phyloP scores from a whole-genome alignment of 495 filamentous ascomycete genomes.

The Lichina pygmaea region DNA sequence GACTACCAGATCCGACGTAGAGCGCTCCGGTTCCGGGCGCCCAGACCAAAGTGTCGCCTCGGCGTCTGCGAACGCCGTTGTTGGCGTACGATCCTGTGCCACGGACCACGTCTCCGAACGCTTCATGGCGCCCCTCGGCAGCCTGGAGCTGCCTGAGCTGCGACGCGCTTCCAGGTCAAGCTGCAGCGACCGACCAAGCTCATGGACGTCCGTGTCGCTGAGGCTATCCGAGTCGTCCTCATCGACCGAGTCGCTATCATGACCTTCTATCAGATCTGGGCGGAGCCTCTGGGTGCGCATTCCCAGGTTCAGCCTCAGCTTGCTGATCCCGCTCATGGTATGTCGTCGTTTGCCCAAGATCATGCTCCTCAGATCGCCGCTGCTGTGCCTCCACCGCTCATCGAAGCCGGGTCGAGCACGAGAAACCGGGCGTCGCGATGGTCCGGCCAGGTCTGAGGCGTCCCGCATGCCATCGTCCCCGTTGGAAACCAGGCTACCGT shows the following conservation, averaged over 20 bases:
- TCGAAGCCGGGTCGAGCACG: neutral
- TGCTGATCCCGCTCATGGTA: constrained; percentile 35
- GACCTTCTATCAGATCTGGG: constrained; percentile 28
- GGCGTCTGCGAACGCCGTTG: too few relatives aligned
- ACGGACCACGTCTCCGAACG: too few relatives aligned
- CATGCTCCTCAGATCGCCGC: neutral
- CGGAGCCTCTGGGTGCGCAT: constrained; percentile 54
- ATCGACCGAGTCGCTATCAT: constrained; percentile 18
- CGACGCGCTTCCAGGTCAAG: too few relatives aligned
- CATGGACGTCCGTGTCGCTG: too few relatives aligned
- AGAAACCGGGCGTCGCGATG: neutral
- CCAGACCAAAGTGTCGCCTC: too few relatives aligned
- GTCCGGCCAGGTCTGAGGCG: neutral
- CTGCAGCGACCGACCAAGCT: too few relatives aligned
- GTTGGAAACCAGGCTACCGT: neutral
- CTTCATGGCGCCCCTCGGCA: too few relatives aligned
- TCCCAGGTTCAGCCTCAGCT: constrained; percentile 35
- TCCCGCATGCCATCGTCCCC: neutral
- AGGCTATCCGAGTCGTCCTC: constrained; percentile 15
- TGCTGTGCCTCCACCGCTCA: neutral
- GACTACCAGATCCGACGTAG: too few relatives aligned
- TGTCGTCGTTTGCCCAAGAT: constrained; percentile 22
- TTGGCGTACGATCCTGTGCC: too few relatives aligned
- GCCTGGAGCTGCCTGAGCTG: too few relatives aligned
- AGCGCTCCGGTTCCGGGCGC: too few relatives aligned